phyloP scores from a whole-genome alignment of 257 asterid genomes.

The Solanum bulbocastanum region DNA sequence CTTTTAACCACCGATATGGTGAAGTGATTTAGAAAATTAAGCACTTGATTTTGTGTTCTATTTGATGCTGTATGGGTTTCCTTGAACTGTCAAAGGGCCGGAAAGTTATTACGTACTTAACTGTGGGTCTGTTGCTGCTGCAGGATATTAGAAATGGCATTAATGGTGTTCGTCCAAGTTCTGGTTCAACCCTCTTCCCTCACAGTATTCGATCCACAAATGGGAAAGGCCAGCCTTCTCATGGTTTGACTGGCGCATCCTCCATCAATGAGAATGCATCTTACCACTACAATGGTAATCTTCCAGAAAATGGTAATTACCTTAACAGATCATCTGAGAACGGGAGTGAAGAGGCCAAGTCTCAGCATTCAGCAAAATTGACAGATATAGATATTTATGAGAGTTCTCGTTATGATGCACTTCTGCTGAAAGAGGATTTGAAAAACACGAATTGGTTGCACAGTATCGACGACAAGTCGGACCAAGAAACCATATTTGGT shows the following conservation, averaged over 20 bases:
- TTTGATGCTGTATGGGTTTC: not conserved
- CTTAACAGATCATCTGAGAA: slow-evolving; percentile 37
- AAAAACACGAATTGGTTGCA: slow-evolving; percentile 86
- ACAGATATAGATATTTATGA: slow-evolving; percentile 59
- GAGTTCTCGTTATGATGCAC: slow-evolving; percentile 80
- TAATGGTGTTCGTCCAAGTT: slow-evolving; percentile 49
- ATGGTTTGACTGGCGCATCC: slow-evolving; percentile 14
- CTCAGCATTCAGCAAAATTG: slow-evolving; percentile 44
- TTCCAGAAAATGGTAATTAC: slow-evolving; percentile 41
- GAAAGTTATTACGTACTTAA: not conserved
- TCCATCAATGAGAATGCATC: slow-evolving; percentile 35
- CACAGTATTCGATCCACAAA: slow-evolving; percentile 81
- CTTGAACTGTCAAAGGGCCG: not conserved
- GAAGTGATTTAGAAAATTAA: not conserved
- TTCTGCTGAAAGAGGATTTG: slow-evolving; percentile 65
- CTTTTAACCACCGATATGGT: not conserved
- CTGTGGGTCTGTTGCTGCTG: slow-evolving; percentile 5
- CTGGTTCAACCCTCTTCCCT: slow-evolving; percentile 84
- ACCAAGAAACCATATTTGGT: slow-evolving; percentile 76
- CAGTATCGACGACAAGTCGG: slow-evolving; percentile 27
- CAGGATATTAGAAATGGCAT: slow-evolving; percentile 76
- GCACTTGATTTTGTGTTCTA: not conserved
- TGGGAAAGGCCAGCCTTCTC: slow-evolving; percentile 40
- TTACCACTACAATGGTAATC: slow-evolving; percentile 16
- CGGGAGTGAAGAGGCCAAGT: slow-evolving; percentile 52